Conservation (phyloP, 306 rosid genomes). For the Bauhinia variegata region DNA sequence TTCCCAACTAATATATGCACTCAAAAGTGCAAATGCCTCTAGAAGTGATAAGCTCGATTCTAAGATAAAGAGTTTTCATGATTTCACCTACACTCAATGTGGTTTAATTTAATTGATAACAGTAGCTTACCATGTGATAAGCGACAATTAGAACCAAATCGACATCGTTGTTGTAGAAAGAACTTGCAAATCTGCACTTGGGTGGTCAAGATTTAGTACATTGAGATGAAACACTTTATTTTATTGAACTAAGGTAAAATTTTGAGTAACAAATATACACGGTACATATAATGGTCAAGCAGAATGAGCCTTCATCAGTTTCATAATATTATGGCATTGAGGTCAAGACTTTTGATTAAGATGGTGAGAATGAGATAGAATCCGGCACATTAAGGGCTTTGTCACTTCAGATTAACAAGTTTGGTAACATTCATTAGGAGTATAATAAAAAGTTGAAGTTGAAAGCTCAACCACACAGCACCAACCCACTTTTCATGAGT, state of each 20-base stretch:
- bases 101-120: constrained; percentile 40
- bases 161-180: constrained; percentile 90
- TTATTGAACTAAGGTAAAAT: constrained; percentile 37
- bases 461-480: constrained; percentile 22
- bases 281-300: constrained; percentile 13
- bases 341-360: constrained; percentile 1
- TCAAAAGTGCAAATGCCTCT: constrained; percentile 32
- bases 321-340: constrained; percentile 8
- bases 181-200: constrained; percentile 99
- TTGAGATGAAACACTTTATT: constrained; percentile 41
- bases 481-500: neutral
- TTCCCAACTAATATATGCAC: constrained; percentile 62
- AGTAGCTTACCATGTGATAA: constrained; percentile 89
- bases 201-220: constrained; percentile 67
- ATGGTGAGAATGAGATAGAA: neutral
- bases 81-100: constrained; percentile 30
- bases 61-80: constrained; percentile 11
- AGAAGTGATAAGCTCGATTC: constrained; percentile 24
- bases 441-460: constrained; percentile 1
- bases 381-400: constrained; percentile 12
- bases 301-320: neutral
- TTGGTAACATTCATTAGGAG: neutral
- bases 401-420: constrained; percentile 7
- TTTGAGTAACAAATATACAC: constrained; percentile 22
- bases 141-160: constrained; percentile 91